Conservation (phyloP, 331 rosid genomes). For the Arachis monticola region DNA sequence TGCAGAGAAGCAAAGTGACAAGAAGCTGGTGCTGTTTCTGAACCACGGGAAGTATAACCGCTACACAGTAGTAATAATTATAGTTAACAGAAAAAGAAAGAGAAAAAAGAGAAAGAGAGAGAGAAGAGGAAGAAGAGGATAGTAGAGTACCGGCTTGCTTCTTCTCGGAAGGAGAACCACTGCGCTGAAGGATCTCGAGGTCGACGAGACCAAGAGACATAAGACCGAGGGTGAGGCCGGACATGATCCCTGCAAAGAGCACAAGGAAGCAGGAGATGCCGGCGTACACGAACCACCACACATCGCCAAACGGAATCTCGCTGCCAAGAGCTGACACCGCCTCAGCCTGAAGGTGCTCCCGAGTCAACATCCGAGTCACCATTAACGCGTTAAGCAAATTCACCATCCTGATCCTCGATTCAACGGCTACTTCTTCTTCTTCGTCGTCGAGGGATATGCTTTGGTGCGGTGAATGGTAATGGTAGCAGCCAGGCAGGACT, state of each 20-base stretch:
- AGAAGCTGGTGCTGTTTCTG: slow-evolving; percentile 98
- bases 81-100: background rate
- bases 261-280: slow-evolving; percentile 71
- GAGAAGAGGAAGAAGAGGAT: background rate
- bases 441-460: background rate
- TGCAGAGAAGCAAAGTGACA: slow-evolving; percentile 90
- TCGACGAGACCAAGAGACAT: slow-evolving; percentile 97
- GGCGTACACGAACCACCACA: slow-evolving; percentile 67
- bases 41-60: slow-evolving; percentile 90
- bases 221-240: slow-evolving; percentile 94
- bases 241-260: slow-evolving; percentile 95
- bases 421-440: background rate
- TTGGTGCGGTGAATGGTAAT: background rate
- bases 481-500: background rate
- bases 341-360: slow-evolving; percentile 32
- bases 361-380: slow-evolving; percentile 57
- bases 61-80: slow-evolving; percentile 40
- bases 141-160: slow-evolving; percentile 70
- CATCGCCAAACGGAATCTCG: slow-evolving; percentile 69
- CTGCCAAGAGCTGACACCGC: background rate
- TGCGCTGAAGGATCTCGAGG: slow-evolving; percentile 89
- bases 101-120: background rate
- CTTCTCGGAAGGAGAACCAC: slow-evolving; percentile 85
- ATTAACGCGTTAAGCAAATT: slow-evolving; percentile 57
- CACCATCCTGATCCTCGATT: slow-evolving; percentile 43